These are phyloP conservation scores for Quercus lobata DNA, from an alignment of 331 rosid species.

Conservation along the genomic window DNA sequence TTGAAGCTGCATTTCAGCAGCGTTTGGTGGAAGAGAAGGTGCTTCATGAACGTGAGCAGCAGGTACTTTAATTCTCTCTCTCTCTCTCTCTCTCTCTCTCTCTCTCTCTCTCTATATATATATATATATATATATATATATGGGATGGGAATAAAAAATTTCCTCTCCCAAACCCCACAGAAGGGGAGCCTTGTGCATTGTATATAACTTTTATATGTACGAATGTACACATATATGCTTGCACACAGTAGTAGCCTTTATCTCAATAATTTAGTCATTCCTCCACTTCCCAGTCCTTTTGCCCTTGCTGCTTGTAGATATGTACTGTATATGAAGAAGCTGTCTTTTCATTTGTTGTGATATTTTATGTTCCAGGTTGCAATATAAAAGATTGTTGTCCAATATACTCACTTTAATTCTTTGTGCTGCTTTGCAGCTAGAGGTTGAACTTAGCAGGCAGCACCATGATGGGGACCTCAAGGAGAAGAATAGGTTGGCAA, in stretches of 20 bases:
- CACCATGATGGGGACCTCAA: slow-evolving; percentile 86
- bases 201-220: too few relatives aligned
- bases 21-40: slow-evolving; percentile 77
- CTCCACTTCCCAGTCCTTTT: neutral
- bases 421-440: slow-evolving; percentile 52
- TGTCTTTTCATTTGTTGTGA: neutral
- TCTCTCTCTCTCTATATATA: too few relatives aligned
- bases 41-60: slow-evolving; percentile 82
- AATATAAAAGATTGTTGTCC: neutral
- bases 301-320: neutral
- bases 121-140: too few relatives aligned
- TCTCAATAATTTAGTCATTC: neutral
- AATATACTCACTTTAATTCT: neutral
- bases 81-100: too few relatives aligned
- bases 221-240: too few relatives aligned
- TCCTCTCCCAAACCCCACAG: too few relatives aligned
- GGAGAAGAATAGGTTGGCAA: slow-evolving; percentile 74
- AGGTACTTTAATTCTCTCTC: slow-evolving; percentile 30
- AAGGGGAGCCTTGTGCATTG: too few relatives aligned
- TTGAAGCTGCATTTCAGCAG: slow-evolving; percentile 84
- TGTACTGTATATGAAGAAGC: neutral
- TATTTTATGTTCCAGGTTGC: neutral
- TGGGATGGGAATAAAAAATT: too few relatives aligned
- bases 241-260: neutral
- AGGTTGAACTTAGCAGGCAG: slow-evolving; percentile 73